Evolutionary conservation across 2,329 filamentous ascomycete species (phyloP).

Genomic region (Trichoderma arundinaceum): DNA sequence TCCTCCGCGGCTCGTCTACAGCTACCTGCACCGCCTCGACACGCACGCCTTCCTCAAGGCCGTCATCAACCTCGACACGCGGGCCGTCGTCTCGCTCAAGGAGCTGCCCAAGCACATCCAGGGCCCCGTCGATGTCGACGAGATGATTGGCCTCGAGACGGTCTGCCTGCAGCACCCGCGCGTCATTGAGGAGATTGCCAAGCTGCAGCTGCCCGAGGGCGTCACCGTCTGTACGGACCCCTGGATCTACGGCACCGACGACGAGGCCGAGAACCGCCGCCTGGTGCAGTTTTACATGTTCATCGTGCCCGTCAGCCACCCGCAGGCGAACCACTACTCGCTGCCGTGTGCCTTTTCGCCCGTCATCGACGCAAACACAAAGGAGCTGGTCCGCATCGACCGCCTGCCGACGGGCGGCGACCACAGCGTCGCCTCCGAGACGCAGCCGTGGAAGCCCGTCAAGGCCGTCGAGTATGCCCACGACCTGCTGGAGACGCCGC

Average conservation of each 20-base stretch:
- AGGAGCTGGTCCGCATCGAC: constrained; percentile 62
- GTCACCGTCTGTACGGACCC: constrained; percentile 55
- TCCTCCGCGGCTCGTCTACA: constrained; percentile 55
- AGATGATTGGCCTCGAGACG: constrained; percentile 25
- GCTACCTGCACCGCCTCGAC: constrained; percentile 47
- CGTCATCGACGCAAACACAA: constrained; percentile 61
- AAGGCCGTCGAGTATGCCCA: constrained; percentile 59
- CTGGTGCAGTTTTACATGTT: constrained; percentile 57
- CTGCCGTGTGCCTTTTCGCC: constrained; percentile 65
- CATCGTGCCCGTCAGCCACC: constrained; percentile 50
- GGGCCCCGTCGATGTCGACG: constrained; percentile 46
- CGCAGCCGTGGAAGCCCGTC: constrained; percentile 48
- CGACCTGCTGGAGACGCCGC: constrained; percentile 55
- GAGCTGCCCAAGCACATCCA: constrained; percentile 38
- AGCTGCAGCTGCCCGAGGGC: constrained; percentile 54
- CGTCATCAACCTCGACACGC: constrained; percentile 48
- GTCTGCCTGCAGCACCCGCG: constrained; percentile 9
- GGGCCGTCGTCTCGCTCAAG: constrained; percentile 40
- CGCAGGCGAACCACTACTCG: constrained; percentile 66
- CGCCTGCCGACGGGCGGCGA: constrained; percentile 57
- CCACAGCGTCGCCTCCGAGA: constrained; percentile 50
- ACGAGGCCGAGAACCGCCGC: constrained; percentile 45
- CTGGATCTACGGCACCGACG: constrained; percentile 69
- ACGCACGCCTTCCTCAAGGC: constrained; percentile 45
- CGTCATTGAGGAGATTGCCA: constrained; percentile 53